Base-by-base conservation (phyloP, 306 rosid species). In the Vigna hirtella region DNA sequence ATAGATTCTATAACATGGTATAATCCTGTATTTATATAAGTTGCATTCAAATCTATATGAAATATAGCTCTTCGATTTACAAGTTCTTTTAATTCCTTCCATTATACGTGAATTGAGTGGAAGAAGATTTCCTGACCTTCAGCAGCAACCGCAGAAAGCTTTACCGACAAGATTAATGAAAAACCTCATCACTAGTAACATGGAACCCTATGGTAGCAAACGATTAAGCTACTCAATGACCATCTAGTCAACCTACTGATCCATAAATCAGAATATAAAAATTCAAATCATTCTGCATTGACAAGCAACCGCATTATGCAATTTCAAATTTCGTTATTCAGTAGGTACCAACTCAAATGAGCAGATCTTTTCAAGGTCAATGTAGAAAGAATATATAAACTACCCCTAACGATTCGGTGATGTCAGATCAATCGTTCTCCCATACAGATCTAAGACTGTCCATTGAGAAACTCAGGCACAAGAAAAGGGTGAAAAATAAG, bases 401-500 rank as follows among this genome's bases (percentile, higher is more conserved):
- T 8, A 8, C 22, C 32, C 32, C 42, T 11, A 63, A 79, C 52
- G 32, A 38, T 49, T 57, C 52, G 18, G 49, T n/a, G 77, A 76
- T 62, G 69, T 65, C 75, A 79, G 85, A 77, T 81, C 82, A 79
- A 58, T 20, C 5, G 7, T 30, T 36, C n/a, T 16, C 56, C 14
- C 2, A 73, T 74, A 48, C 80, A 83, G 92, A 89, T 91, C 94
- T 80, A 79, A 53, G 82, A 36, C 4, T 66, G 67, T 72, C 43
- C 38, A 62, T 24, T 73, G 61, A 73, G 61, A 73, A 80, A 45
- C 55, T 11, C 48, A 20, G 52, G 18, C 74, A 36, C 4, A 15
- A 26, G 61, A 58, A 18, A 49, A 45, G 28, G 13, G 36, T 11
- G 34, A 45, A 55, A 43, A 22, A 12, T 1, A 51, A 22, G 65